phyloP scores from a whole-genome alignment of 345 rosid genomes.

The Reutealis trisperma region DNA sequence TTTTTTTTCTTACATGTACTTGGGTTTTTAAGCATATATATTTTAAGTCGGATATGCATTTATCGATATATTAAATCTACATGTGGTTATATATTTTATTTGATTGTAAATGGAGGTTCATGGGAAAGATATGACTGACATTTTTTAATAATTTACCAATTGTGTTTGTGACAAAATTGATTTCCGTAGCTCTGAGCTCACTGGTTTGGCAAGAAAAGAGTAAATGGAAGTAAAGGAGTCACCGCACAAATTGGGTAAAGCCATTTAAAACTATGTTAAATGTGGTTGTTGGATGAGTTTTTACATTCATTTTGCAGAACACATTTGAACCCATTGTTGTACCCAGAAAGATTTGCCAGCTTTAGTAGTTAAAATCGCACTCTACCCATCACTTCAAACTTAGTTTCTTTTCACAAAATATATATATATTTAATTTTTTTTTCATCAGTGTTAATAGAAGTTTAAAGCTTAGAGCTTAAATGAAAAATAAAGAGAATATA shows the following conservation, averaged over 20 bases:
- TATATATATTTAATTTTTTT: no score
- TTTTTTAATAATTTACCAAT: background rate
- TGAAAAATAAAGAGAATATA: no score
- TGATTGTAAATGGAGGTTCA: background rate
- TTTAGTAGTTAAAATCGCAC: background rate
- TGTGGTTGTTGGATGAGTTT: background rate
- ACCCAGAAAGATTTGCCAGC: background rate
- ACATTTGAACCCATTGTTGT: background rate
- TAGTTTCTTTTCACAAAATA: background rate
- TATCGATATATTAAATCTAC: no score
- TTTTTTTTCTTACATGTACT: no score
- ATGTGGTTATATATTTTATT: no score
- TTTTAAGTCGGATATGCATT: no score
- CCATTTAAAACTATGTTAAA: background rate
- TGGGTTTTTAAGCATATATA: no score
- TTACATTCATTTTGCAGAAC: background rate
- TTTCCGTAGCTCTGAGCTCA: background rate
- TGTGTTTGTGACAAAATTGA: background rate
- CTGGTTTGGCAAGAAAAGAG: background rate
- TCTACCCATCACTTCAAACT: background rate
- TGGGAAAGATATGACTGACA: constrained; percentile 14
- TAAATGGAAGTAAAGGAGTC: constrained; percentile 11
- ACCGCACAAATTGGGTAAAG: constrained; percentile 8
- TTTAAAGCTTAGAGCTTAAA: no score
- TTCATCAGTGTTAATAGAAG: no score